Percentiles rank a stretch among this genome's conserved stretches.
phyloP scores from a whole-genome alignment of 176 grass and related monocot species.

The Dactylis glomerata region DNA sequence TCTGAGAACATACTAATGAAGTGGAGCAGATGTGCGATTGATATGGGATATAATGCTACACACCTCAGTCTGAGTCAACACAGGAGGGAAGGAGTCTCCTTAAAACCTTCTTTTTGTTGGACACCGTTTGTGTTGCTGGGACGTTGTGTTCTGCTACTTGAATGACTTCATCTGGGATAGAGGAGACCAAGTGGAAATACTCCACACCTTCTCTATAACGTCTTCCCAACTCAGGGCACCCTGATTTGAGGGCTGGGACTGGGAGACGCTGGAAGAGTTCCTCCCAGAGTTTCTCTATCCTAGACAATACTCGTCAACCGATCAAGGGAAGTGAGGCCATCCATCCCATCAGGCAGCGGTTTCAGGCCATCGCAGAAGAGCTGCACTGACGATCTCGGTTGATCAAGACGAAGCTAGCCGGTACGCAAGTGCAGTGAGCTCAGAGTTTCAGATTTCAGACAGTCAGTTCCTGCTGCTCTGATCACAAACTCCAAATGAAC shows the following conservation, averaged over 20 bases:
- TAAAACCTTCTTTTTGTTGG: background rate
- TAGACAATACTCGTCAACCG: too few relatives aligned
- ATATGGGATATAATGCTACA: background rate
- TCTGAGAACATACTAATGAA: background rate
- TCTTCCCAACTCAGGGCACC: background rate
- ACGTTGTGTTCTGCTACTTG: too few relatives aligned
- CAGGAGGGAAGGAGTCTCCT: background rate
- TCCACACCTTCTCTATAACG: background rate
- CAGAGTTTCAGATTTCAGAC: background rate
- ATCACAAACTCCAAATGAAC: background rate
- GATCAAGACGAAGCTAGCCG: too few relatives aligned
- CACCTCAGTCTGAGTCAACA: background rate
- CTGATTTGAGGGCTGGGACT: background rate
- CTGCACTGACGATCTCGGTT: too few relatives aligned
- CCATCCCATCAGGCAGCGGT: background rate
- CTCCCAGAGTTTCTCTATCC: background rate
- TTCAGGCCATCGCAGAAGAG: background rate
- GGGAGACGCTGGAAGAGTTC: background rate
- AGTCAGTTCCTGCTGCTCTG: background rate
- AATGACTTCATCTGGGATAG: background rate
- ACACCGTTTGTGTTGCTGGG: background rate
- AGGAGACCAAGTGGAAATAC: conserved; percentile 12
- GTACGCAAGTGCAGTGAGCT: background rate
- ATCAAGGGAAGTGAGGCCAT: background rate
- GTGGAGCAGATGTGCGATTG: background rate